Evolutionary conservation across 345 rosid species (phyloP), one percentile per base, ranked within the genome.

Genomic region (Salix viminalis): DNA sequence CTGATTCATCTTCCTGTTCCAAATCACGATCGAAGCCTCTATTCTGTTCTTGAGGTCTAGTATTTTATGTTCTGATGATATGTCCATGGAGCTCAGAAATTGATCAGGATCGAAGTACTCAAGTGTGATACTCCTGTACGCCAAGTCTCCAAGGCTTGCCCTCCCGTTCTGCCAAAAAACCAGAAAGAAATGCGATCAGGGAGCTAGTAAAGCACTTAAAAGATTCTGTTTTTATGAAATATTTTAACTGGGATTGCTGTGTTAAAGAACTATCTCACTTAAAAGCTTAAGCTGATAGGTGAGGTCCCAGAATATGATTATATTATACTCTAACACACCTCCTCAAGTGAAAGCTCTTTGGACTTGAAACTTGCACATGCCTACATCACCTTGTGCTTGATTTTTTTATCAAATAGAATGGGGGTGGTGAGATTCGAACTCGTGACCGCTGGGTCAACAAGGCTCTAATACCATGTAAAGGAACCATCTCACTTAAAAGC

Each of bases 1-100:
- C 67, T 87, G 91, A 69, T 79, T 87, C 98, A 92, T 94, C 76
- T 94, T 94, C 80, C 97, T 85, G 79, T 78, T 88, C 98, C 98
- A 94, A 77, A 94, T 94, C 67, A 94, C 89, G 62, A 94, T 86
- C 0, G 98, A 94, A 11, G 98, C 97, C 87, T 94, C 97, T 30
- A 94, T 94, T 82, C 86, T 87, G 85, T 92, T 90, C 89, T 94
- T 92, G 7, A 94, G 81, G 81, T 94, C 97, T 32, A 92, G 86
- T 67, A 94, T 89, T 81, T 92, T 92, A 82, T 90, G 97, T 67
- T 94, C 96, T 16, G 97, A 85, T 37, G 98, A 84, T 64, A 92
- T 64, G 73, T 92, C 97, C 89, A 92, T 86, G 9, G 88, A 80
- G 21, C 86, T 84, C 2, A 94, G 86, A 65, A 94, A 91, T 30